Conservation (phyloP, 495 filamentous ascomycete species). For the Lophium mytilinum region DNA sequence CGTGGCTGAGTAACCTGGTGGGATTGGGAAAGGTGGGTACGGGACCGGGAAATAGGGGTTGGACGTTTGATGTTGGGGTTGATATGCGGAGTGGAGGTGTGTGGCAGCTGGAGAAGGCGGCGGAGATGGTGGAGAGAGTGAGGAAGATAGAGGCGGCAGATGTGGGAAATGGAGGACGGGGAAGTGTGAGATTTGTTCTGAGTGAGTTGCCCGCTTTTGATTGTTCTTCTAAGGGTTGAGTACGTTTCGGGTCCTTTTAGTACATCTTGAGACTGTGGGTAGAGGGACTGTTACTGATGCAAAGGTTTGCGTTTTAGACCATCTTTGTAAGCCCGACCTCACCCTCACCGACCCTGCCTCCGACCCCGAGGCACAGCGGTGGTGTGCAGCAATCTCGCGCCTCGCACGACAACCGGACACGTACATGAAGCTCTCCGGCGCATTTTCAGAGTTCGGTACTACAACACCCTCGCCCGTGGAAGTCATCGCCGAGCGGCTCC, state of each 20-base stretch:
- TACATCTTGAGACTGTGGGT: background rate
- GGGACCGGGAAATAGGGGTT: conserved; percentile 36
- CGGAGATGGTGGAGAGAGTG: conserved; percentile 60
- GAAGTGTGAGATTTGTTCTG: conserved; percentile 56
- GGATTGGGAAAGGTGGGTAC: conserved; percentile 45
- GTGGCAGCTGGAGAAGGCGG: conserved; percentile 62
- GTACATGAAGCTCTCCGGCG: conserved; percentile 86
- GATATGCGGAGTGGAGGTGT: conserved; percentile 62
- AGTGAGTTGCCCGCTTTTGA: conserved; percentile 42
- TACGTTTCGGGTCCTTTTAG: background rate
- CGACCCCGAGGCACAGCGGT: conserved; percentile 2
- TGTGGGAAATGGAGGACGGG: conserved; percentile 39
- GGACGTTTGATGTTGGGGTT: conserved; percentile 71
- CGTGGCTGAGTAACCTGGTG: conserved; percentile 62
- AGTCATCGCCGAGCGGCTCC: conserved; percentile 35
- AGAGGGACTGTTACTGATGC: background rate
- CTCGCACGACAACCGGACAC: conserved; percentile 32
- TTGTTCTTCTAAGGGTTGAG: background rate
- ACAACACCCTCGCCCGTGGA: conserved; percentile 32
- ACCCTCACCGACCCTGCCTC: background rate
- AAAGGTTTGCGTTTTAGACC: conserved; percentile 44
- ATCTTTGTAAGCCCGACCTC: conserved; percentile 82
- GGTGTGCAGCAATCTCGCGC: conserved; percentile 39
- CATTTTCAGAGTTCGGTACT: conserved; percentile 60
- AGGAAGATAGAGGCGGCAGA: conserved; percentile 38